phyloP scores from a whole-genome alignment of 2,329 filamentous ascomycete species.

The Ophiocordyceps polyrhachis-furcata region DNA sequence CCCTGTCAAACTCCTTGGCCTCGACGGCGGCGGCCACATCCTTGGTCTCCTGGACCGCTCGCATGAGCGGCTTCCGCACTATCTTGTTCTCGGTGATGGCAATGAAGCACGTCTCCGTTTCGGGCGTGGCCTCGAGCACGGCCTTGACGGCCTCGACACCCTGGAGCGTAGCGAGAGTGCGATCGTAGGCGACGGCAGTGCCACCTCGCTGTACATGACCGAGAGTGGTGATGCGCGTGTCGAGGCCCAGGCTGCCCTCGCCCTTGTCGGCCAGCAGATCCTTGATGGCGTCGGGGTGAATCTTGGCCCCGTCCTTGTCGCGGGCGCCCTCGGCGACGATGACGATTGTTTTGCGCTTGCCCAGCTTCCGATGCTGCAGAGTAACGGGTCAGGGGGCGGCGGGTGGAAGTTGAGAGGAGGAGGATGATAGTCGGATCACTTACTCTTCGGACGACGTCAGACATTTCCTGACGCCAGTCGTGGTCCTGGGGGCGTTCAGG shows the following conservation, averaged over 20 bases:
- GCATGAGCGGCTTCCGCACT: constrained; percentile 69
- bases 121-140: constrained; percentile 72
- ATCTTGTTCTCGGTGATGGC: constrained; percentile 98
- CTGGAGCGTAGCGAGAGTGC: constrained; percentile 81
- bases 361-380: constrained; percentile 57
- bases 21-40: constrained; percentile 67
- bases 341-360: constrained; percentile 95
- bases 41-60: constrained; percentile 76
- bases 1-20: constrained; percentile 66
- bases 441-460: constrained; percentile 53
- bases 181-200: constrained; percentile 79
- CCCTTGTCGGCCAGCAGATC: constrained; percentile 64
- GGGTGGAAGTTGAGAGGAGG: neutral
- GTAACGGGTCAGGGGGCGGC: constrained; percentile 2
- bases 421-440: constrained; percentile 8
- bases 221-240: constrained; percentile 86
- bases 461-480: constrained; percentile 85
- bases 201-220: constrained; percentile 97
- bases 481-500: constrained; percentile 79
- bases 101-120: constrained; percentile 84
- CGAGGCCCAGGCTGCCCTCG: constrained; percentile 48
- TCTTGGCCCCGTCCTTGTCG: constrained; percentile 67
- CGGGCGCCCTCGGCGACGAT: constrained; percentile 93
- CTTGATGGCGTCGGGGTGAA: constrained; percentile 66
- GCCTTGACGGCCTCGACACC: constrained; percentile 89